Evolutionary conservation across 768 basidiomycete genomes (phyloP), one percentile per base, ranked within the genome.

Genomic region (Piloderma croceum): DNA sequence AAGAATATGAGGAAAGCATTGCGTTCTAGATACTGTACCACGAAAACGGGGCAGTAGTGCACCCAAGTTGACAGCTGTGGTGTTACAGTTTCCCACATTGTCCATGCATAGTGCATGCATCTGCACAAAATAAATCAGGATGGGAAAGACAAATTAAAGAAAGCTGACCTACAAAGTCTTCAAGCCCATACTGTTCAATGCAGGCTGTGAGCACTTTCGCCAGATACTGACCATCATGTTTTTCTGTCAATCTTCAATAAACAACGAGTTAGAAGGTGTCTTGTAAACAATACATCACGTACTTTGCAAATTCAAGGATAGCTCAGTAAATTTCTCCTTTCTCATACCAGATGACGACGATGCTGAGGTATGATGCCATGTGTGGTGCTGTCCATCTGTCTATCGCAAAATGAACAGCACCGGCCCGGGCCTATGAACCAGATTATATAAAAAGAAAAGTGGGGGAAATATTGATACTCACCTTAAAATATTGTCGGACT

Each of bases 301-400:
- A 64, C 61, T 51, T 37, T 12, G 63, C 56, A 42, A 65, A 67
- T 34, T 65, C 65, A 3, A 67, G 49, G 18, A 60, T 51, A 5
- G 52, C 39, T 6, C 49, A 52, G 36, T 59, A 54, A 10, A 64
- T 59, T 11, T 29, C 25, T 2, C 64, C 62, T 12, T 49, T 23
- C 2, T 44, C 44, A 48, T 44, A 53, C 64, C 56, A 59, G 15
- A 54, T 36, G 13, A 67, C 41, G 17, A 61, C 61, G 29, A 63
- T 39, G 3, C 63, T 61, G 12, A 64, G 55, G 39, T 56, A 63
- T 6, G 57, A 56, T 7, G 46, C 38, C 1, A 45, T 46, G 18
- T 60, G 37, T 9, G 62, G 62, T 12, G 56, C 48, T 2, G 60
- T 62, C 63, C 65, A 65, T 13, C 65, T 57, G 51, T 65, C 61